phyloP scores from a whole-genome alignment of 495 filamentous ascomycete species.

The Aspergillus conjunctus region DNA sequence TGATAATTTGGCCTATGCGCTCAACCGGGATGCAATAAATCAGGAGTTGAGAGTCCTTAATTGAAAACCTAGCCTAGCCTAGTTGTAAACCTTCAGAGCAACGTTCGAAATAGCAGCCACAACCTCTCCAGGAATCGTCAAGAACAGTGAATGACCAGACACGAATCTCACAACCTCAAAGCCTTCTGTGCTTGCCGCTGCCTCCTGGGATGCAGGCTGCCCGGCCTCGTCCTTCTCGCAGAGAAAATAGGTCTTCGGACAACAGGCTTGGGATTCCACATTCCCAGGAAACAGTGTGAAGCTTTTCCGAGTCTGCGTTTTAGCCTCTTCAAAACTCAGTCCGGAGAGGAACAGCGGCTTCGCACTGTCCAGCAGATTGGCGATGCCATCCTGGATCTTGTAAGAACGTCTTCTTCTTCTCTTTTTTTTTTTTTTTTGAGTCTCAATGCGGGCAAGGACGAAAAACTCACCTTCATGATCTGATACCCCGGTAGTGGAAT shows the following conservation, averaged over 20 bases:
- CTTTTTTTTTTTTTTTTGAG: too few relatives aligned
- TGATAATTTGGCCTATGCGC: background rate
- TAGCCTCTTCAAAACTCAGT: background rate
- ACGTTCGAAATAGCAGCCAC: background rate
- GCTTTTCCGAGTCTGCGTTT: constrained; percentile 1
- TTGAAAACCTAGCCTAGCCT: background rate
- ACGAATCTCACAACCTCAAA: background rate
- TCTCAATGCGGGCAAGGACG: background rate
- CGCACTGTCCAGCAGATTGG: background rate
- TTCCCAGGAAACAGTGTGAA: background rate
- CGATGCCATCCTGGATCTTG: background rate
- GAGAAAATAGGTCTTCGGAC: background rate
- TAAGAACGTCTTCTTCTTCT: too few relatives aligned
- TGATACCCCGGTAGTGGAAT: constrained; percentile 20
- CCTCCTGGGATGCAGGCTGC: background rate
- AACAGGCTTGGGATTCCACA: background rate
- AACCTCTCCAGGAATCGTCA: background rate
- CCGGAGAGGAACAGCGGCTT: background rate
- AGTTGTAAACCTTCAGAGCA: background rate
- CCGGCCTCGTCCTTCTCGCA: background rate
- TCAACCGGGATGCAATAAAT: background rate
- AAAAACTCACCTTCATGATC: constrained; percentile 8
- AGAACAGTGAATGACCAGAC: background rate
- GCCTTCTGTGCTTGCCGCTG: background rate
- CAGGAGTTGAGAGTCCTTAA: background rate